phyloP scores from a whole-genome alignment of 2,329 filamentous ascomycete genomes.

The Paracoccidioides brasiliensis region DNA sequence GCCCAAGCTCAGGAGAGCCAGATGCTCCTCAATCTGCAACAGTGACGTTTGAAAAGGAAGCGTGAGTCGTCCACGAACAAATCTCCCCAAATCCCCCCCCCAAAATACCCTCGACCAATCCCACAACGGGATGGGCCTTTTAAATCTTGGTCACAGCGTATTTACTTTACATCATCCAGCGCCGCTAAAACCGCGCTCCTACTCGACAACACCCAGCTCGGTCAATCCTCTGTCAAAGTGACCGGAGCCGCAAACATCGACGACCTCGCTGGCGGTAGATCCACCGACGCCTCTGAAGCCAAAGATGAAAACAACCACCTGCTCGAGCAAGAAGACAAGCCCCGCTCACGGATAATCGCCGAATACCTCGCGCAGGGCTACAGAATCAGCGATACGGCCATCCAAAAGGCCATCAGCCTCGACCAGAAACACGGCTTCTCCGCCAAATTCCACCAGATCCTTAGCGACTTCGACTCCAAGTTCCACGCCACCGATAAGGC shows the following conservation, averaged over 20 bases:
- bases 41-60: slow-evolving; percentile 95
- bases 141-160: too few species aligned
- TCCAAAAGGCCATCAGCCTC: slow-evolving; percentile 72
- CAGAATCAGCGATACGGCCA: slow-evolving; percentile 60
- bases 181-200: slow-evolving; percentile 94
- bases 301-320: slow-evolving; percentile 43
- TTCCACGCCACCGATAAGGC: slow-evolving; percentile 82
- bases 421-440: slow-evolving; percentile 85
- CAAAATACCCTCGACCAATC: too few species aligned
- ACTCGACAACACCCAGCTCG: slow-evolving; percentile 91
- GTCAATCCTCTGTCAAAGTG: slow-evolving; percentile 63
- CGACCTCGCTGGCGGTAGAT: slow-evolving; percentile 48
- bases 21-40: slow-evolving; percentile 66
- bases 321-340: slow-evolving; percentile 93
- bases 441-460: slow-evolving; percentile 60
- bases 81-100: not conserved
- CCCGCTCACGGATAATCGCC: slow-evolving; percentile 79
- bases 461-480: slow-evolving; percentile 67
- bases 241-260: slow-evolving; percentile 55
- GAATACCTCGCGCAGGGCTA: slow-evolving; percentile 97
- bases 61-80: slow-evolving; percentile 32
- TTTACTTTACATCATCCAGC: slow-evolving; percentile 15
- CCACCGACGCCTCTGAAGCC: slow-evolving; percentile 39
- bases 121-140: too few species aligned
- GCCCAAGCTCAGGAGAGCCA: slow-evolving; percentile 38